These are phyloP conservation scores for Wickerhamomyces chambardii DNA, from an alignment of 805 yeast genomes.

Conservation along the genomic window DNA sequence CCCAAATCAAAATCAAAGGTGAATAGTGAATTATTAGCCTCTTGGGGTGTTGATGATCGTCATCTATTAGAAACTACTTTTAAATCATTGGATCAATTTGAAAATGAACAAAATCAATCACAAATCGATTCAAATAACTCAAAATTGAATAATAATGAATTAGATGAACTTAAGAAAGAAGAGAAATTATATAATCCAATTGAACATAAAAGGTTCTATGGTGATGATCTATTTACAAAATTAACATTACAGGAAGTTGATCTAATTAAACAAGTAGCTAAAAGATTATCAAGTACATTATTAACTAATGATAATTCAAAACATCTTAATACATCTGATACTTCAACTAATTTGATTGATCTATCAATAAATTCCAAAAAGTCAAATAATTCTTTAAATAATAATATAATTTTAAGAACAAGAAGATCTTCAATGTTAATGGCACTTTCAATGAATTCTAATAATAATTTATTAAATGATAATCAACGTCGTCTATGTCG, in stretches of 20 bases:
- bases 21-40: constrained; percentile 17
- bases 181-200: background rate
- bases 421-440: constrained; percentile 13
- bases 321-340: background rate
- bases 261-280: constrained; percentile 16
- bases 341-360: too few relatives aligned
- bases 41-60: constrained; percentile 25
- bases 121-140: background rate
- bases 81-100: too few relatives aligned
- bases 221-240: constrained; percentile 15
- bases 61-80: constrained; percentile 2
- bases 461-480: constrained; percentile 7
- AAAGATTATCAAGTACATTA: constrained; percentile 13
- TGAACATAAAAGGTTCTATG: constrained; percentile 14
- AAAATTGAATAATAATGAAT: background rate
- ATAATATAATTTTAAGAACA: background rate
- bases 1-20: too few relatives aligned
- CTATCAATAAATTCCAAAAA: background rate
- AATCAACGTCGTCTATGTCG: constrained; percentile 2
- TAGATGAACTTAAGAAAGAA: too few relatives aligned
- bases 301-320: background rate
- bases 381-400: background rate
- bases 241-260: constrained; percentile 14
- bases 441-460: constrained; percentile 11
- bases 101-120: background rate